Evolutionary conservation across 805 yeast genomes (phyloP).

Genomic region (Ogataea salicorniae): DNA sequence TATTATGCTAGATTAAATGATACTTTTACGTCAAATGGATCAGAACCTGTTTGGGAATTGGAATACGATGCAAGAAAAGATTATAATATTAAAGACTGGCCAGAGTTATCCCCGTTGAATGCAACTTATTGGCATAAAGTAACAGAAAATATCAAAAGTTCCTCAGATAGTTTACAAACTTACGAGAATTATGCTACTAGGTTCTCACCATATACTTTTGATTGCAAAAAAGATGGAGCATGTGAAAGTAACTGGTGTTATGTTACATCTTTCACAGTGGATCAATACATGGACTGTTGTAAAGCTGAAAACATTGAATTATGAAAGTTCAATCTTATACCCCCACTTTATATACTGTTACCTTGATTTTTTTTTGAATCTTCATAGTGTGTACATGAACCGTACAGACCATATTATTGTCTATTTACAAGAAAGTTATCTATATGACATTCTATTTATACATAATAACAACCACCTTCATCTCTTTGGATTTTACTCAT

Average conservation of each 20-base stretch:
- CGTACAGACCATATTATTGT: background rate
- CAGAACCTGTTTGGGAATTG: slow-evolving; percentile 56
- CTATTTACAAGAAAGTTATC: slow-evolving; percentile 4
- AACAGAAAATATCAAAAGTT: slow-evolving; percentile 38
- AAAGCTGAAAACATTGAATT: no score
- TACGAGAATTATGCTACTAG: slow-evolving; percentile 49
- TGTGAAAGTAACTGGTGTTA: slow-evolving; percentile 39
- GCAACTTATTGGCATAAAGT: slow-evolving; percentile 65
- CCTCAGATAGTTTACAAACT: slow-evolving; percentile 41
- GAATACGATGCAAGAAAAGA: slow-evolving; percentile 62
- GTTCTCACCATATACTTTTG: slow-evolving; percentile 48
- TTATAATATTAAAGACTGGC: slow-evolving; percentile 53
- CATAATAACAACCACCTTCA: background rate
- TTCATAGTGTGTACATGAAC: no score
- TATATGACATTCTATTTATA: background rate
- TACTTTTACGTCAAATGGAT: slow-evolving; percentile 47
- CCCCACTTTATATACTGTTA: no score
- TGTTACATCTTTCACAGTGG: slow-evolving; percentile 33
- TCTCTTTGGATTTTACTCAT: background rate
- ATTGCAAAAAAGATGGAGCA: slow-evolving; percentile 46
- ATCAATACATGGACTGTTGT: slow-evolving; percentile 26
- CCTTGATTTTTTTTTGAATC: no score
- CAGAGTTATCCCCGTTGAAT: slow-evolving; percentile 51
- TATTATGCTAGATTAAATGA: slow-evolving; percentile 56
- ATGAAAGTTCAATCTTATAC: no score